Conservation (phyloP, 495 filamentous ascomycete genomes). For the Pseudevernia furfuracea region DNA sequence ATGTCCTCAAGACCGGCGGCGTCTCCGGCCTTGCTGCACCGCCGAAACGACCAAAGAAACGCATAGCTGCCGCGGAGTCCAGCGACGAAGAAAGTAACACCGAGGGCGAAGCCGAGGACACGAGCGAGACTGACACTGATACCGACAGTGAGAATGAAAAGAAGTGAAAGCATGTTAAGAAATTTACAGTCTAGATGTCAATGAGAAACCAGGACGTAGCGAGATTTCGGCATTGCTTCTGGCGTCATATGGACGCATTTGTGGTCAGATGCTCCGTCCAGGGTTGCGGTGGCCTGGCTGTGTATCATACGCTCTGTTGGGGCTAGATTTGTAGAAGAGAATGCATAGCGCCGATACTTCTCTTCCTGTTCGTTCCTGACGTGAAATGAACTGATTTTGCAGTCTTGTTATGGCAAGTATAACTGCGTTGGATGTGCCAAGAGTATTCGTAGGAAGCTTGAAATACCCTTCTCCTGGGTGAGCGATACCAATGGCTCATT, state of each 20-base stretch:
- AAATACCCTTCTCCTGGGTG: no score
- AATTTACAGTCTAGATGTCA: not conserved
- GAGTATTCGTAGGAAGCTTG: not conserved
- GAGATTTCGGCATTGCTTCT: not conserved
- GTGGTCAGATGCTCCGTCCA: not conserved
- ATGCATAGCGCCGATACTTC: no score
- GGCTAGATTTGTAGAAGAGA: no score
- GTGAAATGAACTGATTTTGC: not conserved
- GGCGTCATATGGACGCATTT: not conserved
- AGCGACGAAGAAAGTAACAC: constrained; percentile 73
- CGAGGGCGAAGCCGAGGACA: constrained; percentile 70
- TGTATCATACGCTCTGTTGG: not conserved
- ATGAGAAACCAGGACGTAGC: not conserved
- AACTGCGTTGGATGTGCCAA: not conserved
- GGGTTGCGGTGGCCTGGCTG: not conserved
- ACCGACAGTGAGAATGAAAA: constrained; percentile 61
- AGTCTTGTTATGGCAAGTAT: not conserved
- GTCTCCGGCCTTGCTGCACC: constrained; percentile 35
- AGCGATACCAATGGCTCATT: no score
- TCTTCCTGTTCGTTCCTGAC: not conserved
- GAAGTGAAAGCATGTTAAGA: not conserved
- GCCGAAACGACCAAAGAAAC: constrained; percentile 46
- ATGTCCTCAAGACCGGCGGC: constrained; percentile 67
- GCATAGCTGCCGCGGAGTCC: constrained; percentile 34
- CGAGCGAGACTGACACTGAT: constrained; percentile 73